These are phyloP conservation scores for Trichocomaceae sp. DNA, from an alignment of 2,329 filamentous ascomycete species.

Conservation along the genomic window DNA sequence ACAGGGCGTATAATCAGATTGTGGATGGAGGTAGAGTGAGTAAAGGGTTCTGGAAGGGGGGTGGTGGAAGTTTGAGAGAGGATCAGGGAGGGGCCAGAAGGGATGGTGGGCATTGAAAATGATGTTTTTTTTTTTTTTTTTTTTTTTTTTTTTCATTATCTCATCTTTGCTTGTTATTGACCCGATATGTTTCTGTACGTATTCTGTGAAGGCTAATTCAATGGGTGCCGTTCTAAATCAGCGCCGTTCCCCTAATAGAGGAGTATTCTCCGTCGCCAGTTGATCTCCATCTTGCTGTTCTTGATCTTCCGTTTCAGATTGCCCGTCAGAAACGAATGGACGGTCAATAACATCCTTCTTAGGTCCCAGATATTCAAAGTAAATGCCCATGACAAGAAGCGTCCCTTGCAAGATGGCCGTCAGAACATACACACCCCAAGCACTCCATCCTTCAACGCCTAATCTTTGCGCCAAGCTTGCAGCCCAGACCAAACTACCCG, in stretches of 20 bases:
- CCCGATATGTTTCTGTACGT: background rate
- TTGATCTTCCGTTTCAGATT: background rate
- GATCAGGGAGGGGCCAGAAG: background rate
- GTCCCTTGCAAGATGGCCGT: slow-evolving; percentile 80
- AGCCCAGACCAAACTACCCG: slow-evolving; percentile 84
- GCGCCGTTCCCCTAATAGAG: slow-evolving; percentile 2
- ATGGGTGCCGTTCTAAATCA: background rate
- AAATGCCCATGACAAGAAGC: slow-evolving; percentile 71
- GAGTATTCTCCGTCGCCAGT: slow-evolving; percentile 1
- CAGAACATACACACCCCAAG: slow-evolving; percentile 85
- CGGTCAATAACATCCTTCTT: slow-evolving; percentile 36
- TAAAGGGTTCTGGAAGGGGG: slow-evolving; percentile 17
- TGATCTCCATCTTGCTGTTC: background rate
- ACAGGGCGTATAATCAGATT: slow-evolving; percentile 29
- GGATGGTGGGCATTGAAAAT: background rate
- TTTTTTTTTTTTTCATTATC: background rate
- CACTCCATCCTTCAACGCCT: slow-evolving; percentile 82
- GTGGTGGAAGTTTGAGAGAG: slow-evolving; percentile 3
- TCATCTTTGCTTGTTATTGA: background rate
- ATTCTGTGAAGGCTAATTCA: background rate
- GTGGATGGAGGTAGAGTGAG: slow-evolving; percentile 20
- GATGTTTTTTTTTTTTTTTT: background rate
- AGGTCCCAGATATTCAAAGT: slow-evolving; percentile 51
- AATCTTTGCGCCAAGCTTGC: slow-evolving; percentile 73
- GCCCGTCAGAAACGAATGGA: slow-evolving; percentile 1